These are phyloP conservation scores for Cicer yamashitae DNA, from an alignment of 306 rosid genomes.

Conservation along the genomic window DNA sequence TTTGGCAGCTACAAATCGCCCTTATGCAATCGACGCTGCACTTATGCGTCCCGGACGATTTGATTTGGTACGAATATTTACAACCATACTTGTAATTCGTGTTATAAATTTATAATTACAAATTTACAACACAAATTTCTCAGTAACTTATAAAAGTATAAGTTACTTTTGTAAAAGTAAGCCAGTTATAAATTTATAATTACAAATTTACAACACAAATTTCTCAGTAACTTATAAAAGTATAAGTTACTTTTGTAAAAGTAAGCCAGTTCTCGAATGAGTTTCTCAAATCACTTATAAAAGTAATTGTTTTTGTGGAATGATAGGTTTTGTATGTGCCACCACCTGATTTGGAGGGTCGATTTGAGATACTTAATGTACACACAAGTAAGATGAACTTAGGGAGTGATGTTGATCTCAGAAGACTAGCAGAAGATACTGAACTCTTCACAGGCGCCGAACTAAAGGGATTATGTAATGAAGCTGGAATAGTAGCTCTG, in stretches of 20 bases:
- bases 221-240: no score
- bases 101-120: neutral
- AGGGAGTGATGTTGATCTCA: conserved; percentile 68
- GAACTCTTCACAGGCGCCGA: conserved; percentile 95
- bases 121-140: no score
- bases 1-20: conserved; percentile 97
- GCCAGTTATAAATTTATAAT: neutral
- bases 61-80: conserved; percentile 64
- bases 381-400: conserved; percentile 74
- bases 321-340: conserved; percentile 86
- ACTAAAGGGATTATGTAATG: conserved; percentile 80
- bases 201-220: no score
- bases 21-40: conserved; percentile 85
- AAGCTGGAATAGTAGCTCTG: conserved; percentile 86
- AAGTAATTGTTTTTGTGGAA: conserved; percentile 30
- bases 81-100: neutral
- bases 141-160: no score
- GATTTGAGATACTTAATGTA: conserved; percentile 76
- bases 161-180: no score
- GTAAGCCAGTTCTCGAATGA: no score
- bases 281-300: neutral
- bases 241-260: no score
- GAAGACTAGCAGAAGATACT: conserved; percentile 70
- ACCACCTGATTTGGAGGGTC: conserved; percentile 87
- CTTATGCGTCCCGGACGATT: conserved; percentile 96